Evolutionary conservation across 441 rosid species (phyloP), one percentile per base, ranked within the genome.

Genomic region (Metrosideros polymorpha): DNA sequence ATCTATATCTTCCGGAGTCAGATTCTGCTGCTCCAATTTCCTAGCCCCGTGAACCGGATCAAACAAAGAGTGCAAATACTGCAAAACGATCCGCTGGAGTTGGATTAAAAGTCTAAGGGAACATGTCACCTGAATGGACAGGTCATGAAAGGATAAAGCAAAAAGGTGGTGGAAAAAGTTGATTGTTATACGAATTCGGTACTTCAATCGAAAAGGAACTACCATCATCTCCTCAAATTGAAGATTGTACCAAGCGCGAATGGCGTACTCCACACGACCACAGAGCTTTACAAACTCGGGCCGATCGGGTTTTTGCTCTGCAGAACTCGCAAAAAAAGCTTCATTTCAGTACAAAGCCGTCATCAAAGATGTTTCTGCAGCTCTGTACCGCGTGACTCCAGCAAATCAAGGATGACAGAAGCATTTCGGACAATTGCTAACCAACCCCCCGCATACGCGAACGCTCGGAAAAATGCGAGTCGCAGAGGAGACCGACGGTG

Each of bases 141-240:
- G 53, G 19, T 76, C 35, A n/a, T 10, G n/a, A 52, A 22, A 45
- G 27, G 15, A 56, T 52, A 25, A 42, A 9, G 18, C 13, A 42
- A n/a, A 53, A 71, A 71, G 59, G 50, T 1, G 12, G 39, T 1
- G 66, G 66, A 66, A 66, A 24, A 55, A 25, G 12, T 10, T 55
- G 2, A 55, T 24, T 55, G n/a, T 10, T 25, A 25, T 55, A 9
- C 59, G 2, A 9, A 55, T 0, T 55, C 12, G n/a, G 29, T 55
- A 25, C 59, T 55, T 55, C 59, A 9, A 27, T 27, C 6, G 17
- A 56, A 56, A 22, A 32, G 22, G 27, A 71, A 27, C 45, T 86
- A 86, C 87, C 87, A 86, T 82, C 18, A 86, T 57, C 63, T 86
- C 87, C 82, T 86, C 87, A n/a, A 86, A 86, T 71, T 86, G 87